Conservation (phyloP, 306 rosid species). For the Castanea sativa region DNA sequence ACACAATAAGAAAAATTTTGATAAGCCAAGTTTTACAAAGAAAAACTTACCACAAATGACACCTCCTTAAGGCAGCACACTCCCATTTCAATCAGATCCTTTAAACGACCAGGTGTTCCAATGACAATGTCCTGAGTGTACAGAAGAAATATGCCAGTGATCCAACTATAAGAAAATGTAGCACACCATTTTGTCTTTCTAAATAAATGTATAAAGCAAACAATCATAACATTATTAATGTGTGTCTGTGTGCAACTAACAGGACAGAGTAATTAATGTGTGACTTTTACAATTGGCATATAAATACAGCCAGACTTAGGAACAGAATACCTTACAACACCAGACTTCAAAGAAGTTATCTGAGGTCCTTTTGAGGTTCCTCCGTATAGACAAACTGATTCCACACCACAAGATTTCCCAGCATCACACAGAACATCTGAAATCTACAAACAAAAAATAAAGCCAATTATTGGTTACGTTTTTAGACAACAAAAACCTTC, state of each 20-base stretch:
- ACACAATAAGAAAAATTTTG: neutral
- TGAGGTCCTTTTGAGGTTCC: slow-evolving; percentile 93
- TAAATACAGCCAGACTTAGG: slow-evolving; percentile 12
- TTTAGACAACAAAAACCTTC: neutral
- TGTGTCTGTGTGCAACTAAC: neutral
- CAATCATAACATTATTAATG: neutral
- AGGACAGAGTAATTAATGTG: neutral
- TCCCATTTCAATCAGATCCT: slow-evolving; percentile 90
- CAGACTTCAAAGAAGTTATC: slow-evolving; percentile 75
- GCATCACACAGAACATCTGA: slow-evolving; percentile 85
- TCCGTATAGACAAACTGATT: slow-evolving; percentile 78
- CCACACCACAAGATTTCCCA: slow-evolving; percentile 76
- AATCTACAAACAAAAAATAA: slow-evolving; percentile 52
- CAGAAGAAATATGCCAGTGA: neutral
- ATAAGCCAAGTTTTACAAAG: neutral
- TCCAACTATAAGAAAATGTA: neutral
- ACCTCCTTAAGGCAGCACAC: slow-evolving; percentile 67
- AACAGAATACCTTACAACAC: slow-evolving; percentile 65
- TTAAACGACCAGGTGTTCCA: slow-evolving; percentile 97
- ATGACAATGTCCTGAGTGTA: slow-evolving; percentile 75
- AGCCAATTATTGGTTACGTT: slow-evolving; percentile 12
- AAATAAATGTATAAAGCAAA: neutral
- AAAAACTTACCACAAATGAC: slow-evolving; percentile 73
- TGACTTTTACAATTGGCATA: slow-evolving; percentile 16
- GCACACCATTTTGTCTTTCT: neutral